Percentiles rank a stretch among this genome's conserved stretches.
phyloP scores from a whole-genome alignment of 352 stramenopile species.

The Thalassiosira ordinaria region DNA sequence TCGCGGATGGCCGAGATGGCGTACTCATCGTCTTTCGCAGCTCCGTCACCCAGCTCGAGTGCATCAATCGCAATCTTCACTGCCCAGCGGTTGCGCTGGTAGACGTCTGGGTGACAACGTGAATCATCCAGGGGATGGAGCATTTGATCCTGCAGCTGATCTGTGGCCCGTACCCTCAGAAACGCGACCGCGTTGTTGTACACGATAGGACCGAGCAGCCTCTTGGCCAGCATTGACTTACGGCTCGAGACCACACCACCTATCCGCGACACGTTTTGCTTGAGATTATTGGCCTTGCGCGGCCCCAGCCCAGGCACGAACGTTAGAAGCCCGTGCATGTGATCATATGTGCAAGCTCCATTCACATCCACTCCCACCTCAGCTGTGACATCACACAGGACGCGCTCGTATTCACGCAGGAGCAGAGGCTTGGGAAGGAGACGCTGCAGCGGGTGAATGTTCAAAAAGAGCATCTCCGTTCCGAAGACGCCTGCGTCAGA shows the following conservation, averaged over 20 bases:
- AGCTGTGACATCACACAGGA: slow-evolving; percentile 79
- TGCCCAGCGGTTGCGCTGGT: slow-evolving; percentile 82
- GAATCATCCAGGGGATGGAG: slow-evolving; percentile 86
- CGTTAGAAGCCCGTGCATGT: slow-evolving; percentile 79
- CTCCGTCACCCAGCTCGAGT: slow-evolving; percentile 71
- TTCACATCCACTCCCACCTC: slow-evolving; percentile 86
- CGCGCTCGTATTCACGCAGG: slow-evolving; percentile 82
- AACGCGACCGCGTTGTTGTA: slow-evolving; percentile 88
- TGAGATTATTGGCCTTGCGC: slow-evolving; percentile 85
- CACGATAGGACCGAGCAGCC: slow-evolving; percentile 79
- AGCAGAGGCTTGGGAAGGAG: slow-evolving; percentile 80
- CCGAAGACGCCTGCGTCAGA: slow-evolving; percentile 85
- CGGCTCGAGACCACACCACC: slow-evolving; percentile 68
- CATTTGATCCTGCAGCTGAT: slow-evolving; percentile 73
- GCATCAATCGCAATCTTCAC: slow-evolving; percentile 86
- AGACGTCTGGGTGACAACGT: slow-evolving; percentile 86
- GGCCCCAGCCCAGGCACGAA: slow-evolving; percentile 88
- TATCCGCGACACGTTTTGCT: slow-evolving; percentile 72
- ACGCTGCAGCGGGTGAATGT: slow-evolving; percentile 85
- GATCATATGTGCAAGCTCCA: slow-evolving; percentile 72
- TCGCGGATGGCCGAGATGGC: slow-evolving; percentile 72
- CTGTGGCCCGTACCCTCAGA: slow-evolving; percentile 77
- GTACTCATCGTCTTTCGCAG: slow-evolving; percentile 61
- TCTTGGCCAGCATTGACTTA: slow-evolving; percentile 73
- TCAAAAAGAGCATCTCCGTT: slow-evolving; percentile 86